phyloP scores from a whole-genome alignment of 768 basidiomycete species.

The Vishniacozyma victoriae region DNA sequence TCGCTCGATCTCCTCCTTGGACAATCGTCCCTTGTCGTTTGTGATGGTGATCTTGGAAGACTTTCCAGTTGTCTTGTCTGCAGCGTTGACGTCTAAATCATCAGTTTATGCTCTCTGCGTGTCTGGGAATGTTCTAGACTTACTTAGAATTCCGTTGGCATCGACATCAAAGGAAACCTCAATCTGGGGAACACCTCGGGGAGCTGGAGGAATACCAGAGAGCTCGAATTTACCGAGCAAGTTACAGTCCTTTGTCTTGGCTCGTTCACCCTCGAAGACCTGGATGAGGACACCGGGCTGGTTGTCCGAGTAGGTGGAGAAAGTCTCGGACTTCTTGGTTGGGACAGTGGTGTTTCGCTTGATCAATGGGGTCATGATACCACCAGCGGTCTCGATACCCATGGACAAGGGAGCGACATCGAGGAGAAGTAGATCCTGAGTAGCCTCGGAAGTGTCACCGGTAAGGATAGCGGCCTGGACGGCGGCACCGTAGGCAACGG shows the following conservation, averaged over 20 bases:
- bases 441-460: constrained; percentile 89
- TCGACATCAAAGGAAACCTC: constrained; percentile 57
- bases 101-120: no score
- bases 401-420: constrained; percentile 95
- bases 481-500: constrained; percentile 96
- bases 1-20: constrained; percentile 57
- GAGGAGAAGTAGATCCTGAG: constrained; percentile 84
- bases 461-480: constrained; percentile 98
- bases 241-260: constrained; percentile 97
- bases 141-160: constrained; percentile 61
- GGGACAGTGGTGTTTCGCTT: constrained; percentile 95
- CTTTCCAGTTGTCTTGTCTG: constrained; percentile 51
- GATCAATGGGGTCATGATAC: constrained; percentile 96
- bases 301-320: constrained; percentile 91
- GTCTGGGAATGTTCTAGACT: constrained; percentile 56
- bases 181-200: constrained; percentile 51
- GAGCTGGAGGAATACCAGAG: constrained; percentile 51
- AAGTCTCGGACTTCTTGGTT: constrained; percentile 93
- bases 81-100: constrained; percentile 46
- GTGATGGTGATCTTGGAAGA: constrained; percentile 81
- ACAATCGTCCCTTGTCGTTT: constrained; percentile 90
- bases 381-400: constrained; percentile 98
- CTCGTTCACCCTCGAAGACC: constrained; percentile 95
- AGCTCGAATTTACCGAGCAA: constrained; percentile 84
- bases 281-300: constrained; percentile 95